A percentile compares a stretch with the other conserved stretches of the same genome.
These are phyloP conservation scores for Pseudogymnoascus sp. DNA, from an alignment of 2,329 filamentous ascomycete species.

Conservation along the genomic window DNA sequence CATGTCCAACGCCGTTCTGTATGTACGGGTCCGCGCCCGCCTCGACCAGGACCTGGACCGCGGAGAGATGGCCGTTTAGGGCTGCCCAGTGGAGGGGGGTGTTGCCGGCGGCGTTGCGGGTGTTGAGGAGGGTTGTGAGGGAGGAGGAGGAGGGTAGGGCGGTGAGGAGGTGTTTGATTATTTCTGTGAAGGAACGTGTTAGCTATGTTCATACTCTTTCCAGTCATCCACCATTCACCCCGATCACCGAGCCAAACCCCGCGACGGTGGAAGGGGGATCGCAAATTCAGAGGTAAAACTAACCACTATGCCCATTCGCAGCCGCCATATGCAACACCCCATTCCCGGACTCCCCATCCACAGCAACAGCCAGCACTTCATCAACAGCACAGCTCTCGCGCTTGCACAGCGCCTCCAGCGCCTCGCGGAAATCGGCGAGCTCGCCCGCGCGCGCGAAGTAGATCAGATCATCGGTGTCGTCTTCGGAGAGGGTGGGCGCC, in stretches of 20 bases:
- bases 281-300: slow-evolving; percentile 16
- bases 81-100: slow-evolving; percentile 92
- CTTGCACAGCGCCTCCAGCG: slow-evolving; percentile 51
- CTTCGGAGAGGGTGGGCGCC: slow-evolving; percentile 50
- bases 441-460: slow-evolving; percentile 80
- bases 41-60: slow-evolving; percentile 69
- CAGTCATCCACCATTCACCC: neutral
- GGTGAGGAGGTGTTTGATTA: slow-evolving; percentile 39
- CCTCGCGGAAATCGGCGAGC: slow-evolving; percentile 53
- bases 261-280: neutral
- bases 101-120: slow-evolving; percentile 74
- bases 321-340: slow-evolving; percentile 82
- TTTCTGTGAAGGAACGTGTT: slow-evolving; percentile 24
- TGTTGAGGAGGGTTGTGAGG: slow-evolving; percentile 49
- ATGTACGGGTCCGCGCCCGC: slow-evolving; percentile 69
- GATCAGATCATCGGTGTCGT: slow-evolving; percentile 84
- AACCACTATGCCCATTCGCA: slow-evolving; percentile 81
- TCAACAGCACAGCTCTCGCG: slow-evolving; percentile 46
- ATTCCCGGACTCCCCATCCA: slow-evolving; percentile 69
- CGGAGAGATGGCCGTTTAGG: slow-evolving; percentile 75
- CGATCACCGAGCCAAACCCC: neutral
- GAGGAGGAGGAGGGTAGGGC: slow-evolving; percentile 27
- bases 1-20: slow-evolving; percentile 77
- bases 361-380: slow-evolving; percentile 61
- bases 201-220: neutral